Evolutionary conservation across 2,329 filamentous ascomycete species (phyloP), one percentile per base, ranked within the genome.

Genomic region (Xylariales sp.): DNA sequence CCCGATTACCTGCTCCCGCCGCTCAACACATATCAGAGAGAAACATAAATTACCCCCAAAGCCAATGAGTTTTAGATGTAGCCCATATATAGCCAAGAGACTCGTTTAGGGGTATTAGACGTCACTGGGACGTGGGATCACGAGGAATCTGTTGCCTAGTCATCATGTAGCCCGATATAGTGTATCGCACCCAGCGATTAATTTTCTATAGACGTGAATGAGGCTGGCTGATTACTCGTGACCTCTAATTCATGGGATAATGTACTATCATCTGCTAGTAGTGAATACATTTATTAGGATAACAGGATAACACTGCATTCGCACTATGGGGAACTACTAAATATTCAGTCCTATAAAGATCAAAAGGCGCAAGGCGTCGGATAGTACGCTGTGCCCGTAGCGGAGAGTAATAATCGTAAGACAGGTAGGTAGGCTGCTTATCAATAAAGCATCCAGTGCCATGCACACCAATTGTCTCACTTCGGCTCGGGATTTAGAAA

Each of bases 1-100:
- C 8, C 36, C 5, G 65, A 66, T 36, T 68, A 68, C 34, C 32
- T 63, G 23, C 68, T 70, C 5, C 59, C 68, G 0, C 18, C 57
- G 8, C 9, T 41, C 28, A 1, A 54, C 1, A 18, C 39, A 43
- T 63, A 58, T 23, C 23, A 23, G 23, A 23, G 23, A 23, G 23
- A 23, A 23, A 23, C 23, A 23, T 23, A 23, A 23, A 23, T 23
- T 23, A 23, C 23, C 23, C 23, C 23, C 23, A 49, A 16, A n/a
- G 6, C 49, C 34, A 32, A 5, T 10, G 1, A 41, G 32, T 16
- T 1, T 12, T 9, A n/a, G 39, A 48, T 23, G 12, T 14, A n/a
- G 14, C 9, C 6, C 3, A 18, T 41, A 9, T 10, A 55, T 18
- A 10, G 34, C 23, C 5, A 36, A 28, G 32, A 18, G 14, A 41